A percentile compares a stretch with the other conserved stretches of the same genome.
phyloP scores from a whole-genome alignment of 495 filamentous ascomycete genomes.

The Talaromyces ruber region DNA sequence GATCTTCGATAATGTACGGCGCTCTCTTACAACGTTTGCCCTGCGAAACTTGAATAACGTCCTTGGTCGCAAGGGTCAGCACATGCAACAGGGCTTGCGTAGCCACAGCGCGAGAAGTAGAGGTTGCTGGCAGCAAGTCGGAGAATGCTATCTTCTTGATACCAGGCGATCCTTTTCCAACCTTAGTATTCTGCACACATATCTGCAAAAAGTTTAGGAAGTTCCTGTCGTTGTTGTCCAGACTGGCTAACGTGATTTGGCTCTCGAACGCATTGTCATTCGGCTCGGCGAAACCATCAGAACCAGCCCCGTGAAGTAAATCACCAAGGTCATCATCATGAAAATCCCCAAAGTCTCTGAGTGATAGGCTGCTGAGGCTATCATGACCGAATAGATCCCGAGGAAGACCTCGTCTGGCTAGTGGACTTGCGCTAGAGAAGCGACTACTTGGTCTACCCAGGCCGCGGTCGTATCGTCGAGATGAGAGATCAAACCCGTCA shows the following conservation, averaged over 20 bases:
- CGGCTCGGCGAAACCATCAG: slow-evolving; percentile 15
- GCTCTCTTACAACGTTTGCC: slow-evolving; percentile 15
- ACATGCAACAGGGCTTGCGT: slow-evolving; percentile 68
- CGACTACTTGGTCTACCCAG: slow-evolving; percentile 31
- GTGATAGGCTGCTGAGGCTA: slow-evolving; percentile 7
- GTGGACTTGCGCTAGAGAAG: slow-evolving; percentile 53
- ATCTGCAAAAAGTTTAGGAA: slow-evolving; percentile 1
- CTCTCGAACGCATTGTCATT: slow-evolving; percentile 48
- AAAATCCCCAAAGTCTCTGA: slow-evolving; percentile 30
- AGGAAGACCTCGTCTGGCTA: slow-evolving; percentile 43
- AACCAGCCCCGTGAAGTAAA: slow-evolving; percentile 25
- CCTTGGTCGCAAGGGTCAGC: slow-evolving; percentile 60
- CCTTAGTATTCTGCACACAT: slow-evolving; percentile 19
- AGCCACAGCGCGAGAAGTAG: slow-evolving; percentile 50
- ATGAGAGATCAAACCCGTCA: slow-evolving; percentile 44
- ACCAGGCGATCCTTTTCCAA: neutral
- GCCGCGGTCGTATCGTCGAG: slow-evolving; percentile 20
- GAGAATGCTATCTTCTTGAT: slow-evolving; percentile 44
- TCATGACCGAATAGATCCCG: slow-evolving; percentile 22
- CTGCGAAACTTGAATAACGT: slow-evolving; percentile 47
- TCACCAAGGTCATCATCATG: slow-evolving; percentile 31
- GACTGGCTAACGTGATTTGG: slow-evolving; percentile 32
- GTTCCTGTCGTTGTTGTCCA: slow-evolving; percentile 3
- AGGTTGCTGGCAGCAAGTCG: slow-evolving; percentile 44
- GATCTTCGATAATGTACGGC: neutral